A percentile compares a stretch with the other conserved stretches of the same genome.
Evolutionary conservation across 257 asterid species (phyloP).

Genomic region (Solanum chmielewskii): DNA sequence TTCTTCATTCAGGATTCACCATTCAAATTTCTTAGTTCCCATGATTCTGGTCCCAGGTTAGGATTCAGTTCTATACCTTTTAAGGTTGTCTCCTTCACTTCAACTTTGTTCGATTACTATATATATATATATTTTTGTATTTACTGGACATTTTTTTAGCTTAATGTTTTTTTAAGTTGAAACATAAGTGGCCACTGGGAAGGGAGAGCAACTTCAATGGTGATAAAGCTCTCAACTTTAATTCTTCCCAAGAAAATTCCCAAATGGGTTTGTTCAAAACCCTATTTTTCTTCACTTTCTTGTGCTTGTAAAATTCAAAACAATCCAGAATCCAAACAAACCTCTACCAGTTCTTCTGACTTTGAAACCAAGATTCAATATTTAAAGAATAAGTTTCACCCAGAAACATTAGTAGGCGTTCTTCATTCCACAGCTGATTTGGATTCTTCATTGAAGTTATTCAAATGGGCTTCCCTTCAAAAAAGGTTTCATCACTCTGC

Average conservation of each 20-base stretch:
- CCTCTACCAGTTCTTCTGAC: conserved; percentile 20
- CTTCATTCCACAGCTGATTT: conserved; percentile 58
- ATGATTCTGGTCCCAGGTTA: not conserved
- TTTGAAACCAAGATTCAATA: conserved; percentile 43
- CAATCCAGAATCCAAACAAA: conserved; percentile 28
- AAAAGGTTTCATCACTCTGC: conserved; percentile 43
- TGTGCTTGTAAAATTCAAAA: conserved; percentile 26
- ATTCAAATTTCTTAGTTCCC: not conserved
- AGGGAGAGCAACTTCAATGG: conserved; percentile 26
- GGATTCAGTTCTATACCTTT: not conserved
- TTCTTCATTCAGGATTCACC: not conserved
- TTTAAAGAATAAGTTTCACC: conserved; percentile 40
- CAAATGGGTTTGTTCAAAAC: conserved; percentile 23
- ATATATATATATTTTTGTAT: too few relatives aligned
- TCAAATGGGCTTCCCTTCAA: conserved; percentile 82
- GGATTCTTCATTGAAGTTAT: conserved; percentile 48
- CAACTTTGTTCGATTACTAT: not conserved
- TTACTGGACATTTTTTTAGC: not conserved
- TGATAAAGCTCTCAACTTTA: conserved; percentile 41
- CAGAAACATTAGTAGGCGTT: conserved; percentile 37
- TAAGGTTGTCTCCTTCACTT: not conserved
- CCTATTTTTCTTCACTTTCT: conserved; percentile 43
- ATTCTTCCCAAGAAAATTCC: conserved; percentile 27
- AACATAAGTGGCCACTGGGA: not conserved
- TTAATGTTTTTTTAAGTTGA: not conserved